Conservation (phyloP, 2,329 filamentous ascomycete species). For the Diaporthe sp. region DNA sequence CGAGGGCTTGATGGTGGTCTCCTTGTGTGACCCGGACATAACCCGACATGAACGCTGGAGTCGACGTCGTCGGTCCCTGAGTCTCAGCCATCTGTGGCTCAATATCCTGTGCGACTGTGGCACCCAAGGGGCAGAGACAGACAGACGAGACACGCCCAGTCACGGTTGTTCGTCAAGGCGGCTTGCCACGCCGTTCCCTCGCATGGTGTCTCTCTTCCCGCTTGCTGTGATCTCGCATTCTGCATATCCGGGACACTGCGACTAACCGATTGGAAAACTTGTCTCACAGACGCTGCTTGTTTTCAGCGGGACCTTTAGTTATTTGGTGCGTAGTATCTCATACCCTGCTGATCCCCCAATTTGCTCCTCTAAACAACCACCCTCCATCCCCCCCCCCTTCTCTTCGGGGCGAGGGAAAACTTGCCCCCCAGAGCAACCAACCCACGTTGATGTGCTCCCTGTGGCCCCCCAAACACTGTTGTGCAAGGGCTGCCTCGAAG, state of each 20-base stretch:
- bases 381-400: too few species aligned
- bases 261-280: conserved; percentile 48
- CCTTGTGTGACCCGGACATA: not conserved
- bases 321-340: conserved; percentile 71
- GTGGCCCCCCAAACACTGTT: conserved; percentile 14
- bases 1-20: not conserved
- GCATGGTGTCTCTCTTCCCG: conserved; percentile 32
- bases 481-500: not conserved
- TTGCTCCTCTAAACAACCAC: not conserved
- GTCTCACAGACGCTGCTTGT: conserved; percentile 77
- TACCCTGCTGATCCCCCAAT: not conserved
- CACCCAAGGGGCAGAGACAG: conserved; percentile 19
- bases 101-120: conserved; percentile 18
- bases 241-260: conserved; percentile 50
- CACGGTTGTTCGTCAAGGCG: conserved; percentile 40
- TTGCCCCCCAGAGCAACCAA: not conserved
- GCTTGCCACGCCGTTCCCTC: conserved; percentile 12
- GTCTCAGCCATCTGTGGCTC: conserved; percentile 26
- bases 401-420: not conserved
- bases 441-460: conserved; percentile 13
- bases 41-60: not conserved
- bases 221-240: conserved; percentile 48
- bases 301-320: conserved; percentile 90
- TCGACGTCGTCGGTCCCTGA: not conserved
- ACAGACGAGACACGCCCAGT: not conserved